These are phyloP conservation scores for Chlorella sp. DNA, from an alignment of 139 green algal species.

Conservation along the genomic window DNA sequence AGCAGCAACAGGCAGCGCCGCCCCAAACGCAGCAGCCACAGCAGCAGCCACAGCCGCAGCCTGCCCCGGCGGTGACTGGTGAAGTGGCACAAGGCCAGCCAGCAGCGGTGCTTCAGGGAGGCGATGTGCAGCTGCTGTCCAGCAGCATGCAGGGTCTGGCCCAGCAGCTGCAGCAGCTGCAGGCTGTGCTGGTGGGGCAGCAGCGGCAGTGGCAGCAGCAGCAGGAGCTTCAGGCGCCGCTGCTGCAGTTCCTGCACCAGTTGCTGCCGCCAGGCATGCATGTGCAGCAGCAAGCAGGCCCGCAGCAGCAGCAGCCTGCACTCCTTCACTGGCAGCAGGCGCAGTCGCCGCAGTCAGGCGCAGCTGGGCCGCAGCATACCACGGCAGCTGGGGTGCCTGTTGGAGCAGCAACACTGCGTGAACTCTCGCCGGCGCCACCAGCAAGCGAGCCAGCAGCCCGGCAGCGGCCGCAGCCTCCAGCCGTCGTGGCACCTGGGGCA, in stretches of 20 bases:
- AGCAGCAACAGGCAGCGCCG: background rate
- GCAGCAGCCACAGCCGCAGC: background rate
- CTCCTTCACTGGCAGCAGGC: constrained; percentile 9
- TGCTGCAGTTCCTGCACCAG: constrained; percentile 10
- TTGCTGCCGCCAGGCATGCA: constrained; percentile 8
- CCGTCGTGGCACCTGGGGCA: too few species aligned
- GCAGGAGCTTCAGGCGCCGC: constrained; percentile 10
- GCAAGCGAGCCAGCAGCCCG: background rate
- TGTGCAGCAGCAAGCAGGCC: background rate
- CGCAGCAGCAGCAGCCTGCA: background rate
- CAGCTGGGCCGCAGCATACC: background rate
- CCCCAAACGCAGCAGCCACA: background rate
- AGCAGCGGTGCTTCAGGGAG: background rate
- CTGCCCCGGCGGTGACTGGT: too few species aligned
- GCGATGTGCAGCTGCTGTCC: background rate
- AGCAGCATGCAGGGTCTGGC: constrained; percentile 8
- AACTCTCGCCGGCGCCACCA: too few species aligned
- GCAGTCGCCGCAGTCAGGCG: background rate
- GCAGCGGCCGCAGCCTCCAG: background rate
- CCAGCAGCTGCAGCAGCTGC: background rate
- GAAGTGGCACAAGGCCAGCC: background rate
- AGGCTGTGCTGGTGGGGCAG: constrained; percentile 14
- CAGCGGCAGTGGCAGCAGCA: constrained; percentile 30
- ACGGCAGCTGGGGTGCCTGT: background rate
- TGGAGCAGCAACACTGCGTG: background rate